A percentile compares a stretch with the other conserved stretches of the same genome.
These are phyloP conservation scores for Phycomyces blakesleeanus DNA, from an alignment of 192 early-diverging fungal genomes.

Conservation along the genomic window DNA sequence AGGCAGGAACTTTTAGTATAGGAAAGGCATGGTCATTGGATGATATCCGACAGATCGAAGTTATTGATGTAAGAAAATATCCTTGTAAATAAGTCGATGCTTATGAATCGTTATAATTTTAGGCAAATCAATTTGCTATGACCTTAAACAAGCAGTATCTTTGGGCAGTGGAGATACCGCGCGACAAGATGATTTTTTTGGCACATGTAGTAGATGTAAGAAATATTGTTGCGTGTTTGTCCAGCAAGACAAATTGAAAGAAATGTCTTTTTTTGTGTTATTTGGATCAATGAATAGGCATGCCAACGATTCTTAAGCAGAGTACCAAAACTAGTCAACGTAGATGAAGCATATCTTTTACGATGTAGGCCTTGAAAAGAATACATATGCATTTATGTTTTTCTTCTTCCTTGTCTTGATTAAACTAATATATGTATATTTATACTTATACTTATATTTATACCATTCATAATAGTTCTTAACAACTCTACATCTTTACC, in stretches of 20 bases:
- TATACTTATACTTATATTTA: too few relatives aligned
- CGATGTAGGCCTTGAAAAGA: conserved; percentile 33
- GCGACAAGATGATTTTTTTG: conserved; percentile 49
- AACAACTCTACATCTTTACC: neutral
- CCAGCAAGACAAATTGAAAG: too few relatives aligned
- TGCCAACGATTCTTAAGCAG: conserved; percentile 38
- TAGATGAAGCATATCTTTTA: conserved; percentile 42
- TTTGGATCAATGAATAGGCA: conserved; percentile 23
- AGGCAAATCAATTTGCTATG: conserved; percentile 47
- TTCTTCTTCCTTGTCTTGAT: neutral
- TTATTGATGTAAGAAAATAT: conserved; percentile 43
- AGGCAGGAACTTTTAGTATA: conserved; percentile 48
- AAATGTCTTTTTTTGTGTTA: neutral
- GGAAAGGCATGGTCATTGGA: conserved; percentile 54
- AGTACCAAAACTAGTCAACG: conserved; percentile 46
- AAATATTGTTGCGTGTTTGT: neutral
- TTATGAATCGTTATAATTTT: conserved; percentile 3
- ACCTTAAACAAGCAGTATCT: conserved; percentile 48
- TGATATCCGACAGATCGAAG: conserved; percentile 45
- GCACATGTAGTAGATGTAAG: conserved; percentile 33
- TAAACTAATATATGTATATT: too few relatives aligned
- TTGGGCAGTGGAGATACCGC: conserved; percentile 46
- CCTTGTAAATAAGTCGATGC: neutral
- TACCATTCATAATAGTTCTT: too few relatives aligned
- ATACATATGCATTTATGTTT: too few relatives aligned